Percentiles rank a stretch among this genome's conserved stretches.
Evolutionary conservation across 2,329 filamentous ascomycete species (phyloP).

Genomic region (Elsinoe necatrix): DNA sequence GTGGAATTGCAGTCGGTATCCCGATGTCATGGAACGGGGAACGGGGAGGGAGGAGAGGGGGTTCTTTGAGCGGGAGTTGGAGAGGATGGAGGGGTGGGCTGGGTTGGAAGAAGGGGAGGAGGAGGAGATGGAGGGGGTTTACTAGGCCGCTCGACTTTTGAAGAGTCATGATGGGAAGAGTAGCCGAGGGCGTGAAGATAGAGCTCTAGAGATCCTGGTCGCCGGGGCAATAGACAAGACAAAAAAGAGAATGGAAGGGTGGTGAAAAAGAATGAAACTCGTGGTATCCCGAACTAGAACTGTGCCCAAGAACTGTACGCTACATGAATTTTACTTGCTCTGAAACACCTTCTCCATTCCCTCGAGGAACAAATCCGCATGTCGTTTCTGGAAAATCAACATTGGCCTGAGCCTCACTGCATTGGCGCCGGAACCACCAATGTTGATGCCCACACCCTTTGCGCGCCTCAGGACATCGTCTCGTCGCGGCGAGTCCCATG

Average conservation of each 20-base stretch:
- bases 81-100: conserved; percentile 39
- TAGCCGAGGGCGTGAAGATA: neutral
- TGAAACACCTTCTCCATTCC: conserved; percentile 21
- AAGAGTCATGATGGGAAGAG: conserved; percentile 1
- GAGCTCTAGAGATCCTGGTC: too few species aligned
- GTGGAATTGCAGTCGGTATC: conserved; percentile 79
- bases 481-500: conserved; percentile 70
- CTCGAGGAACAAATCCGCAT: conserved; percentile 67
- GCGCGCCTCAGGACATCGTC: conserved; percentile 69
- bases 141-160: conserved; percentile 10
- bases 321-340: neutral
- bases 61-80: conserved; percentile 42
- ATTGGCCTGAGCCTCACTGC: conserved; percentile 76
- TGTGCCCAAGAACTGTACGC: neutral
- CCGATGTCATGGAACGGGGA: conserved; percentile 59
- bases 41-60: conserved; percentile 36
- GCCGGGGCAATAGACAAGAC: too few species aligned
- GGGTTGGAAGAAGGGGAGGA: conserved; percentile 20
- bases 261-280: neutral
- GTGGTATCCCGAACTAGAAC: neutral
- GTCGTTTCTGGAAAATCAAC: conserved; percentile 80
- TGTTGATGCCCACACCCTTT: conserved; percentile 72
- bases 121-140: conserved; percentile 17
- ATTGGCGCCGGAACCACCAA: conserved; percentile 65
- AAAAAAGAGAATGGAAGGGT: too few species aligned